Conservation (phyloP, 176 grass and related monocot genomes). For the Triticum urartu region DNA sequence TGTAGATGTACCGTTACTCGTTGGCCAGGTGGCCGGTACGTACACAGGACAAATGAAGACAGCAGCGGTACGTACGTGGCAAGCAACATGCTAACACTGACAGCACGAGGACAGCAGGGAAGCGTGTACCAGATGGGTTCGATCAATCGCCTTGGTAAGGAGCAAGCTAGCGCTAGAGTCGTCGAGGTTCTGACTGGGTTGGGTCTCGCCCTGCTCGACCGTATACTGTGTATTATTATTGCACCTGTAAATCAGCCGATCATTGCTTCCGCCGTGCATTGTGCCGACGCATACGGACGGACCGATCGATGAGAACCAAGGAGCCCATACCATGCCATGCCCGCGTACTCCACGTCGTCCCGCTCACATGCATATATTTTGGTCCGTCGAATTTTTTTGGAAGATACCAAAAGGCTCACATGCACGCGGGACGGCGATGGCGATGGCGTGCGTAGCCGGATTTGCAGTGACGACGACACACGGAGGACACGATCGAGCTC, state of each 20-base stretch:
- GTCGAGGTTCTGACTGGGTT: not conserved
- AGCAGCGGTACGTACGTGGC: not conserved
- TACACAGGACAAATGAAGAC: not conserved
- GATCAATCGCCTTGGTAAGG: slow-evolving; percentile 25
- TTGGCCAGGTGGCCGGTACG: not conserved
- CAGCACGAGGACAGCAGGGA: not conserved
- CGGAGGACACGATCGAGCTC: too few species aligned
- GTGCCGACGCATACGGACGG: too few species aligned
- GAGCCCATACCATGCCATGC: not conserved
- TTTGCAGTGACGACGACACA: not conserved
- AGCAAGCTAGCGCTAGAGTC: not conserved
- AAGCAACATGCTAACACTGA: slow-evolving; percentile 27
- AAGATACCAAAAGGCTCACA: not conserved
- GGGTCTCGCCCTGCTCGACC: too few species aligned
- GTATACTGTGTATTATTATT: not conserved
- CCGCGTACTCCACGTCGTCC: not conserved
- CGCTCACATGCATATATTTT: not conserved
- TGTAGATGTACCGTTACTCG: too few species aligned
- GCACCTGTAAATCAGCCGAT: not conserved
- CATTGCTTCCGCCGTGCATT: not conserved
- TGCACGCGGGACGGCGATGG: not conserved
- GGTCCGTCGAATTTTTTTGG: not conserved
- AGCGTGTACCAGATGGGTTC: not conserved
- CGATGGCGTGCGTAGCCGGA: slow-evolving; percentile 34
- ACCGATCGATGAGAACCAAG: too few species aligned